Evolutionary conservation across 1,284 basidiomycete species (phyloP), one percentile per base, ranked within the genome.

Genomic region (Sphagnurus paluster): DNA sequence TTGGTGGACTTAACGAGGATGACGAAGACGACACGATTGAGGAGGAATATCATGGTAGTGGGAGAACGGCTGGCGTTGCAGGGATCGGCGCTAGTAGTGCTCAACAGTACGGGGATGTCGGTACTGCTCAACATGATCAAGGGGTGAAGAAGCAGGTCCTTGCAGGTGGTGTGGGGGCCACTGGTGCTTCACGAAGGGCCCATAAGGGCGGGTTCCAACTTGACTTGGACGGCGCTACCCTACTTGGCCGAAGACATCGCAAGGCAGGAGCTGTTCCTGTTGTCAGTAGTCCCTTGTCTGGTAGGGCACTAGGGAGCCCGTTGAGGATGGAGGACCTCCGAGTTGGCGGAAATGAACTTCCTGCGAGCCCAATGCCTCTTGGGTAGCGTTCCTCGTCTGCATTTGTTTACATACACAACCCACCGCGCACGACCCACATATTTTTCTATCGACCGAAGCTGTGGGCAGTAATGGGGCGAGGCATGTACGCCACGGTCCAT

Each of bases 1-100:
- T 98, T 20, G 76, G 77, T 16, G 90, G 89, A 13, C 78, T 99
- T 55, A 98, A 98, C 67, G 95, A 98, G 63, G 93, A 95, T 54
- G 93, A 95, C 50, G 92, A 94, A 62, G 80, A 84, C 19, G 80
- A 80, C 33, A 33, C 48, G 5, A 51, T 56, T 11, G 68, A 63
- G 16, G 64, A 74, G 21, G 72, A 72, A 17, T 71, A 75, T 38
- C 74, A 5, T 45, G 55, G 30, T 24, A 36, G 42, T 46, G 34
- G n/a, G 10, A 7, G 30, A 35, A 41, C 17, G 24, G n/a, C 40
- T 17, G 37, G 42, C 24, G 35, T 45, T 20, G 51, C 39, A 26
- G 46, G 42, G 16, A 47, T 48, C 10, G 51, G 46, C 26, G 44
- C 47, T 25, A 34, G 25, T 32, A 30, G 32, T 16, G 33, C 32